Base-by-base conservation (phyloP, 352 stramenopile species). In the Globisporangium okanoganense region DNA sequence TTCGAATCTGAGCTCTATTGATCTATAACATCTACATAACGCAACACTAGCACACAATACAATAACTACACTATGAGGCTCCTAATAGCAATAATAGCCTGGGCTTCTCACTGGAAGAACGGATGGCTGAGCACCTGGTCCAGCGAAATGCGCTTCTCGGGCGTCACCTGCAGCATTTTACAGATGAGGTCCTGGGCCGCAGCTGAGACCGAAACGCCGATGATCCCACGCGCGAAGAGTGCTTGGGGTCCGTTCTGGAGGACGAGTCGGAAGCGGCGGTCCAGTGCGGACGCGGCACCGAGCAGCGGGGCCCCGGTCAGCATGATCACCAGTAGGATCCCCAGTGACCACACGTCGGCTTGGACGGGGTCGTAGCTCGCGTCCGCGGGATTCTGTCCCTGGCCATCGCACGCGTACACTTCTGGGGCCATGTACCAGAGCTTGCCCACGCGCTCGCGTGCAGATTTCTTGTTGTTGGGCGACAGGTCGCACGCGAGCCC, bases 351-450 rank as follows among this genome's bases (percentile, higher is more conserved):
- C n/a, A 83, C 73, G 41, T 89, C 79, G 7, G 73, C 77, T 44
- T 57, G 43, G 33, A 81, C 45, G 4, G 79, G 71, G 50, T 86
- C 67, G 56, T 86, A 85, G 64, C 61, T 33, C n/a, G 62, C 36
- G 20, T 59, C n/a, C 68, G 48, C 0, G 60, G 70, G 73, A 44
- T 48, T 76, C 62, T 16, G 44, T 10, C 69, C 54, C 62, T 16
- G 44, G 14, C 69, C 54, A 22, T 77, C 60, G 14, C 57, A 71
- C 48, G 71, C 71, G 45, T 73, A 86, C 18, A 87, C 76, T 63
- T 89, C 79, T 1, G 79, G 79, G 2, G 77, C 76, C 73, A 89
- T 89, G 70, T 89, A 89, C 71, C 75, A 86, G 12, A 59, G 62
- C 62, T 90, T 90, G 45, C 80, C 80, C 7, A 87, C 75, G 29